Base-by-base conservation (phyloP, 2,329 filamentous ascomycete genomes). In the Neoscytalidium dimidiatum region DNA sequence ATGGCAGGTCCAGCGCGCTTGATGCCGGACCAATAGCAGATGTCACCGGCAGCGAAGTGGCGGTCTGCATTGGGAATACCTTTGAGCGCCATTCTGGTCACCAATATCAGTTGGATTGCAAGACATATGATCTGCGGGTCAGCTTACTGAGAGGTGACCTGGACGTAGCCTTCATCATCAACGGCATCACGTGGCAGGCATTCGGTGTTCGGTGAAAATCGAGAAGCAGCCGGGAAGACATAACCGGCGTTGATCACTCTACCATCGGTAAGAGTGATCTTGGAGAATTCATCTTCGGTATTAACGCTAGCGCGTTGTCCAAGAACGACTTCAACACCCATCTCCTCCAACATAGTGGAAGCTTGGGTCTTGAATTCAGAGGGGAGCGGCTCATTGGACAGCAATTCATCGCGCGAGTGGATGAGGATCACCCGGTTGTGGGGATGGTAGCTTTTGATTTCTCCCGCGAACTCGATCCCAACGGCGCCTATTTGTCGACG, bases 401-500 rank as follows among this genome's bases (percentile, higher is more conserved):
- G 82, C 1, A 94, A 84, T 70, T 86, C 86, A 28, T 84, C 81
- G 21, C 90, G 83, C 3, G 91, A 93, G 74, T 94, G 92, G 4
- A 92, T 85, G 1, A 95, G 84, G 0, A 87, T 91, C n/a, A 94
- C 88, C 44, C 84, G 84, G 62, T 87, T 79, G 11, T 84, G 71
- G 0, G 92, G 90, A 67, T 89, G 83, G 26, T 88, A 80, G 51
- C 85, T 75, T 77, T 93, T 94, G 62, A 94, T 80, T 78, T 95
- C 91, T 1, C 90, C 87, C 0, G 92, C 90, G 84, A 94, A 92
- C 74, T 94, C 91, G 63, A 94, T 88, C 8, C 92, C 92, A 1
- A 94, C 91, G 6, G 91, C 92, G 57, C 90, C 84, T 86, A 14
- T 9, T 11, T 31, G 41, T 26, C 49, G 41, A 23, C 31, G 41